Evolutionary conservation across 2,329 filamentous ascomycete genomes (phyloP).

Genomic region (Aspergillus luchuensis): DNA sequence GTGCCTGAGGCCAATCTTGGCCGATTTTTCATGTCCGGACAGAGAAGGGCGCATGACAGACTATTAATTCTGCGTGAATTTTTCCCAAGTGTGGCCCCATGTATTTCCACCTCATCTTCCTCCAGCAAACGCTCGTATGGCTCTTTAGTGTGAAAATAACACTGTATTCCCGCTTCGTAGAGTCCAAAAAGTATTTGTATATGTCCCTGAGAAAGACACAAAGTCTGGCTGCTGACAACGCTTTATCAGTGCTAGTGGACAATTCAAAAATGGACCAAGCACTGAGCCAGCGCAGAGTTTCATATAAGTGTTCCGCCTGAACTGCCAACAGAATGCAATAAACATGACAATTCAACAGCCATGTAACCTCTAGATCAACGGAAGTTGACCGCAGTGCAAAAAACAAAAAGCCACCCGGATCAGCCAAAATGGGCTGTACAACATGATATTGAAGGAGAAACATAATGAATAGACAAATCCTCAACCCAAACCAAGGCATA

Average conservation of each 20-base stretch:
- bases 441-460: no score
- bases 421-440: slow-evolving; percentile 12
- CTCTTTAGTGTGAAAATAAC: no score
- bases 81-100: no score
- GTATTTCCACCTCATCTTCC: no score
- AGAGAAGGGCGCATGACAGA: no score
- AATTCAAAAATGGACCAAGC: neutral
- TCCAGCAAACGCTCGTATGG: no score
- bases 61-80: no score
- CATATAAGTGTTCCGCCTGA: neutral
- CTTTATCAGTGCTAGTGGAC: neutral
- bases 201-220: no score
- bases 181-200: no score
- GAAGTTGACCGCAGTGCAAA: slow-evolving; percentile 3
- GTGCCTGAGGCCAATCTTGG: no score
- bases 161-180: no score
- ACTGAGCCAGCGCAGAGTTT: neutral
- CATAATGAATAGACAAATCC: slow-evolving; percentile 4
- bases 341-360: neutral
- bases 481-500: neutral
- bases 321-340: neutral
- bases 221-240: neutral
- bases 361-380: neutral
- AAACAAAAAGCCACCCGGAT: neutral
- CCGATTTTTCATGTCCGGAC: no score